A percentile compares a stretch with the other conserved stretches of the same genome.
phyloP scores from a whole-genome alignment of 805 yeast species.

The Pichia californica region DNA sequence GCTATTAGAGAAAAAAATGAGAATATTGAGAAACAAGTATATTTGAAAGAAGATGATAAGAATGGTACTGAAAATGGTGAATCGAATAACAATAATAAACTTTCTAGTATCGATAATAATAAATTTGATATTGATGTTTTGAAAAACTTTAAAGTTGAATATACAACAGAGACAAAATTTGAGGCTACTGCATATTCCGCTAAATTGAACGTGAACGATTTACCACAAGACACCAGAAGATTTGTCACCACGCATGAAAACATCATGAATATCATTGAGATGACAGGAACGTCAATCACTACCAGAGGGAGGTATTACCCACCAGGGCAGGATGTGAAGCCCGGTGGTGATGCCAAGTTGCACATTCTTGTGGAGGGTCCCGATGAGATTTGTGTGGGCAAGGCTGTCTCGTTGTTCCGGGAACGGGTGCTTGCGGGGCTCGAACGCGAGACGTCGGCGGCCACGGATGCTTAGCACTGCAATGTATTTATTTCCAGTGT shows the following conservation, averaged over 20 bases:
- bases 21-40: slow-evolving; percentile 43
- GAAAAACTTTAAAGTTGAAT: slow-evolving; percentile 41
- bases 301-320: slow-evolving; percentile 75
- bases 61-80: slow-evolving; percentile 14
- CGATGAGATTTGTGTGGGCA: slow-evolving; percentile 48
- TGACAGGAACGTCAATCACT: slow-evolving; percentile 71
- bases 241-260: slow-evolving; percentile 62
- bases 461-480: not conserved
- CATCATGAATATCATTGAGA: slow-evolving; percentile 56
- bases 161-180: slow-evolving; percentile 31
- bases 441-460: slow-evolving; percentile 11
- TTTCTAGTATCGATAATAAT: slow-evolving; percentile 16
- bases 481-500: too few species aligned
- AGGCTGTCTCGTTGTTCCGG: slow-evolving; percentile 54
- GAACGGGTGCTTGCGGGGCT: slow-evolving; percentile 48
- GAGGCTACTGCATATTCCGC: not conserved
- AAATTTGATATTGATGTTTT: slow-evolving; percentile 15
- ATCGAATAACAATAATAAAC: slow-evolving; percentile 26
- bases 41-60: slow-evolving; percentile 32
- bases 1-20: slow-evolving; percentile 47
- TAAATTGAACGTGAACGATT: slow-evolving; percentile 58
- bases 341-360: slow-evolving; percentile 63
- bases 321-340: slow-evolving; percentile 47
- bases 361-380: slow-evolving; percentile 74
- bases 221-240: slow-evolving; percentile 80